Base-by-base conservation (phyloP, 2,329 filamentous ascomycete genomes). In the Verticillium longisporum region DNA sequence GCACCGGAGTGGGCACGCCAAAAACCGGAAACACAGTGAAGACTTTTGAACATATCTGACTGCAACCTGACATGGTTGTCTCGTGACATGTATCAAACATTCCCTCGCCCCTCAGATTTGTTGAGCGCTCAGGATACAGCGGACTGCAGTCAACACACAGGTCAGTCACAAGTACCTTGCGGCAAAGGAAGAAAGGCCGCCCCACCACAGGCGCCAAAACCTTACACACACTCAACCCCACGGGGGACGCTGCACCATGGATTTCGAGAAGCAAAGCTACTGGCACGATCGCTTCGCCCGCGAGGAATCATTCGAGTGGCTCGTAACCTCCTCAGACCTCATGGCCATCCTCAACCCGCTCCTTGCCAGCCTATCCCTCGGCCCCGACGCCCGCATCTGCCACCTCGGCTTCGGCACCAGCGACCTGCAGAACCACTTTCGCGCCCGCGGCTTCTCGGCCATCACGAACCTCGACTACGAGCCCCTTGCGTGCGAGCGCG, bases 381-480 rank as follows among this genome's bases (percentile, higher is more conserved):
- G 62, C 11, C 63, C 61, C 2, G 65, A 68, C 33, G 65, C 72
- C 26, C 68, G 65, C 13, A 75, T 82, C 63, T 72, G 82, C 6
- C 77, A 83, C 54, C 64, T 83, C 2, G 80, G 80, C 60, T 77
- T 72, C 55, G 80, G 80, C 13, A 83, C 79, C 6, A 82, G 79
- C 68, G 78, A 81, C 63, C 67, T 83, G 34, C 79, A 82, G 31
- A 79, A 75, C 64, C 74, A 77, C 62, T 70, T 82, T n/a, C 78
- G 80, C 5, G 62, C 63, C 4, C 68, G 68, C 9, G 79, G 78
- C 1, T 78, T 78, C 63, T n/a, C 59, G 2, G 65, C 78, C 64
- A 70, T 83, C 18, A 78, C 77, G 6, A 83, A 82, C 62, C 68
- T 80, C 62, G 80, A 82, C 68, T 83, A 78, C 63, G 80, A 82